A percentile compares a stretch with the other conserved stretches of the same genome.
Evolutionary conservation across 139 green algal genomes (phyloP).

Genomic region (Haematococcus lacustris): DNA sequence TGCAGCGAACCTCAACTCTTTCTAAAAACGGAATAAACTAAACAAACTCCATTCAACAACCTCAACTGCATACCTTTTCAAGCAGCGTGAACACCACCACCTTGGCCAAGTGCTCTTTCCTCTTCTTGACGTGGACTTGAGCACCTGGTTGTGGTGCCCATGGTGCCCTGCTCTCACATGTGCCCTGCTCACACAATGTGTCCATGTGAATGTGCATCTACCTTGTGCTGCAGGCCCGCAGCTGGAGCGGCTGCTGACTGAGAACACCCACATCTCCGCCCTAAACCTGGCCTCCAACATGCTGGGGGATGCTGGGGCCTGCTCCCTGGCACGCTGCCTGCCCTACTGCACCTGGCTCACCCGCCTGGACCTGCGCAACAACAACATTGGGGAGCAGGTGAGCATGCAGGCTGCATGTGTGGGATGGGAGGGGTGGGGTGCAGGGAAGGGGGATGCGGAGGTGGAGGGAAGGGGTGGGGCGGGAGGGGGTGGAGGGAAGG

Average conservation of each 20-base stretch:
- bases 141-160: neutral
- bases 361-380: conserved; percentile 33
- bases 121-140: neutral
- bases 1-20: too few relatives aligned
- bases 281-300: conserved; percentile 35
- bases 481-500: too few relatives aligned
- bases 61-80: neutral
- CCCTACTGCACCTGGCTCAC: conserved; percentile 18
- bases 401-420: neutral
- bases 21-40: too few relatives aligned
- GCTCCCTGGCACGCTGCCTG: conserved; percentile 24
- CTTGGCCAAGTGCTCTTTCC: neutral
- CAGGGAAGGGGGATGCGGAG: too few relatives aligned
- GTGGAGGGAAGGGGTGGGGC: too few relatives aligned
- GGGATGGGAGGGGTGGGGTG: neutral
- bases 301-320: conserved; percentile 30
- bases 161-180: neutral
- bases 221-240: conserved; percentile 18
- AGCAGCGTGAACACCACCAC: neutral
- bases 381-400: conserved; percentile 33
- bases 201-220: neutral
- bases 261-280: conserved; percentile 8
- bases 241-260: conserved; percentile 32
- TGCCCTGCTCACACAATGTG: too few relatives aligned
- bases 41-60: neutral